Base-by-base conservation (phyloP, 306 rosid species). In the Glycine latifolia region DNA sequence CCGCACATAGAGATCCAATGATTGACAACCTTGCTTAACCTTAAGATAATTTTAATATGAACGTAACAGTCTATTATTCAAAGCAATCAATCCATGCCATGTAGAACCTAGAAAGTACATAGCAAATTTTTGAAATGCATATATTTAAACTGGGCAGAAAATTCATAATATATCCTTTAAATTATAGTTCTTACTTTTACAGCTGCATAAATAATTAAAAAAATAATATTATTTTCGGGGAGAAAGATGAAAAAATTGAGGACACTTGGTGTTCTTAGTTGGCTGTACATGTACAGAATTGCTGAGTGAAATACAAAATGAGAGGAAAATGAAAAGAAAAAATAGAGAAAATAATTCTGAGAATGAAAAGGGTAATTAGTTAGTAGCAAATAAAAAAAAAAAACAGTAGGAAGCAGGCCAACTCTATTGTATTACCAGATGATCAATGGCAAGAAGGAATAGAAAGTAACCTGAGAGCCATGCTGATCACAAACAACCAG, bases 401-500 rank as follows among this genome's bases (percentile, higher is more conserved):
- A 76, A 17, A 13, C 66, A 65, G 54, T 47, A 13, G 20, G 15
- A 65, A 70, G 80, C 37, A 67, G 13, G 54, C 46, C 8, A 37
- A 49, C 56, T 71, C 44, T 58, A 56, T 26, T 26, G 31, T 26
- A 26, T 26, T 1, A 26, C 31, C 49, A 76, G 20, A 41, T 13
- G 48, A 56, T 83, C 52, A 49, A 59, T 58, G 67, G 68, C n/a
- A 63, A 59, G 46, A 50, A 67, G 59, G 26, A 68, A 53, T 11
- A 58, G 67, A 52, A 67, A 41, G n/a, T 87, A 67, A 92, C 99
- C 99, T 95, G 99, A 69, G 99, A 95, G 63, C 98, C 97, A 82
- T 95, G 87, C 91, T 95, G 99, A 85, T 95, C 99, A 74, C 99
- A 95, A 67, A 95, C 86, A 78, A 95, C 99, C 61, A 95, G 71